Base-by-base conservation (phyloP, 2,329 filamentous ascomycete species). In the Volutella citrinella region DNA sequence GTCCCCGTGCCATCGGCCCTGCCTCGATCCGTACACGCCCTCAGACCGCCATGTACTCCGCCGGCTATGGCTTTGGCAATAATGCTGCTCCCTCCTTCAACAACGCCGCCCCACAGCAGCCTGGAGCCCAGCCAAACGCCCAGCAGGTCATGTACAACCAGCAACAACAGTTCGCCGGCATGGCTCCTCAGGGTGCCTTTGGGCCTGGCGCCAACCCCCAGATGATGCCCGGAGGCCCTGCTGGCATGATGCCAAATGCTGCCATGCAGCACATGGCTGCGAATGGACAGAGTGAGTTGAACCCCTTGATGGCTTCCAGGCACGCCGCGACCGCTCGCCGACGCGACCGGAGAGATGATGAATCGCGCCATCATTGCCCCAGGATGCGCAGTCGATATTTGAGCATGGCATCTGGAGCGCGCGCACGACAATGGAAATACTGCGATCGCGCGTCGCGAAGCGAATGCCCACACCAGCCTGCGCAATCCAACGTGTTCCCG, bases 241-340 rank as follows among this genome's bases (percentile, higher is more conserved):
- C 66, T 60, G 74, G 69, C 53, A 80, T 82, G 76, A 80, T 82
- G 77, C 77, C 75, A 62, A 78, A 71, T 56, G 60, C 73, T 49
- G 70, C 63, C 54, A 76, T 79, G 73, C 69, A 68, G 45, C 73
- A 74, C 56, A 78, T 79, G 72, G 64, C 66, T 46, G 61, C 70
- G 45, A 79, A 78, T 66, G 73, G 75, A 33, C 75, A 78, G 56
- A 77, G 75, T 79, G 64, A 70, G 75, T 68, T 43, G 22, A 19
- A 40, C 40, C 46, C 48, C 43, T 42, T 45, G n/a, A n/a, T n/a
- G n/a, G 50, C 46, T 43, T 52, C 43, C 55, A 42, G 18, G 26
- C 38, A 40, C 37, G 20, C 15, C 30, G 20, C 35, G 17, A 31
- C 34, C 35, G 34, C 37, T 33, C 23, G 27, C 22, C 27, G 27